These are phyloP conservation scores for Pogostemon cablin DNA, from an alignment of 257 asterid species.

Conservation along the genomic window DNA sequence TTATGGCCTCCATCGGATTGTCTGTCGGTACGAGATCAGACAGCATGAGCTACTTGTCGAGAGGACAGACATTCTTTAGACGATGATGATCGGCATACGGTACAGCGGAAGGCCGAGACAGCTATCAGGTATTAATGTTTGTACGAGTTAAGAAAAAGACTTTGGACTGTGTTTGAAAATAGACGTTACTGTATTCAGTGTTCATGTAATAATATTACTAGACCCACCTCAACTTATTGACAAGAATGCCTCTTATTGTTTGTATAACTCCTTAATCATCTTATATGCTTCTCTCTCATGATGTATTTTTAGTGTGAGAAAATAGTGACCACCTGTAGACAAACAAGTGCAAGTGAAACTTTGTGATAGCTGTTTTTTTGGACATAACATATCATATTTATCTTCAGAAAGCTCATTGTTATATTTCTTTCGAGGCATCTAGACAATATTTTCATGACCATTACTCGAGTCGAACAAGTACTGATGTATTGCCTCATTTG, in stretches of 20 bases:
- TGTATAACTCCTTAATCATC: neutral
- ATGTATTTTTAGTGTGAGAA: neutral
- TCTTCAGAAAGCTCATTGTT: too few species aligned
- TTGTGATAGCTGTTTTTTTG: neutral
- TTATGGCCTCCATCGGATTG: conserved; percentile 1
- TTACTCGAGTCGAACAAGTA: too few species aligned
- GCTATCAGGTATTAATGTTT: conserved; percentile 20
- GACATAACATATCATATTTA: neutral
- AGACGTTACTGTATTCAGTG: conserved; percentile 10
- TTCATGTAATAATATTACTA: conserved; percentile 29
- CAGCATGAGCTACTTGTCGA: neutral
- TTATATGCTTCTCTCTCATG: neutral
- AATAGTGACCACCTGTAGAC: neutral
- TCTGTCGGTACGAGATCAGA: conserved; percentile 17
- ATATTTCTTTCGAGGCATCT: too few species aligned
- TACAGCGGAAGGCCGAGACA: neutral
- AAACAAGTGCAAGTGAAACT: neutral
- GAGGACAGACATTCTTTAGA: conserved; percentile 6
- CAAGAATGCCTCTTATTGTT: conserved; percentile 5
- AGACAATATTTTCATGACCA: too few species aligned
- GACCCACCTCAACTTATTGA: conserved; percentile 18
- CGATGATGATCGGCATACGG: neutral
- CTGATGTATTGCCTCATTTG: too few species aligned
- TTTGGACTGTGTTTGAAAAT: conserved; percentile 11
- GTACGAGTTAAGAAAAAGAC: conserved; percentile 11